These are phyloP conservation scores for Bacterosira constricta DNA, from an alignment of 108 stramenopile species.

Conservation along the genomic window DNA sequence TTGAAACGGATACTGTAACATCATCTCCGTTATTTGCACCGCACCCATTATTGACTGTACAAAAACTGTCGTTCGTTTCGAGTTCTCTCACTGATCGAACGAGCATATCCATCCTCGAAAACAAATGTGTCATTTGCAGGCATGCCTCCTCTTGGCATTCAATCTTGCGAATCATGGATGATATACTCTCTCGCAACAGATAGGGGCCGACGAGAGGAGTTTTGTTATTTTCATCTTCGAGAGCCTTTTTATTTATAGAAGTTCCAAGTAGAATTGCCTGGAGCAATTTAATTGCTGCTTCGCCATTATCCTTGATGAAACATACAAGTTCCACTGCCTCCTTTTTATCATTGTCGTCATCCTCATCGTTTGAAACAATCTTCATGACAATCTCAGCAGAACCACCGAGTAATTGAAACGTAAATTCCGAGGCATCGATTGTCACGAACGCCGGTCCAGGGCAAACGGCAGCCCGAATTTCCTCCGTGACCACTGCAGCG, in stretches of 20 bases:
- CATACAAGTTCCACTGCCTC: conserved; percentile 14
- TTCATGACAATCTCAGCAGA: conserved; percentile 39
- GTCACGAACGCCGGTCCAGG: conserved; percentile 7
- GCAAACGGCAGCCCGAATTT: conserved; percentile 8
- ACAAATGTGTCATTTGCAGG: conserved; percentile 8
- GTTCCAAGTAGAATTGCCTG: conserved; percentile 37
- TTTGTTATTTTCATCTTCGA: not conserved
- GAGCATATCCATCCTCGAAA: conserved; percentile 38
- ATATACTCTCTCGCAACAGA: conserved; percentile 25
- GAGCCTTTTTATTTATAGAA: not conserved
- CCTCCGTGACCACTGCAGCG: conserved; percentile 9
- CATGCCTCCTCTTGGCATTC: not conserved
- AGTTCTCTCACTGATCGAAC: conserved; percentile 24
- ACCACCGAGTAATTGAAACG: conserved; percentile 32
- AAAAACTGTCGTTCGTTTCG: conserved; percentile 22
- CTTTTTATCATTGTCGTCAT: not conserved
- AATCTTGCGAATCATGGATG: conserved; percentile 8
- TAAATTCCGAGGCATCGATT: conserved; percentile 24
- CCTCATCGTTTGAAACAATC: conserved; percentile 11
- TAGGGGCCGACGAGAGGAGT: conserved; percentile 8
- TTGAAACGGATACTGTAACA: conserved; percentile 11
- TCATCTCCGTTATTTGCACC: conserved; percentile 9
- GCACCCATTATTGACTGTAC: conserved; percentile 6
- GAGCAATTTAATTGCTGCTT: conserved; percentile 28
- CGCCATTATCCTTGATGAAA: conserved; percentile 45